Evolutionary conservation across 2,329 filamentous ascomycete genomes (phyloP).

Genomic region (Ophiosphaerella herpotricha): DNA sequence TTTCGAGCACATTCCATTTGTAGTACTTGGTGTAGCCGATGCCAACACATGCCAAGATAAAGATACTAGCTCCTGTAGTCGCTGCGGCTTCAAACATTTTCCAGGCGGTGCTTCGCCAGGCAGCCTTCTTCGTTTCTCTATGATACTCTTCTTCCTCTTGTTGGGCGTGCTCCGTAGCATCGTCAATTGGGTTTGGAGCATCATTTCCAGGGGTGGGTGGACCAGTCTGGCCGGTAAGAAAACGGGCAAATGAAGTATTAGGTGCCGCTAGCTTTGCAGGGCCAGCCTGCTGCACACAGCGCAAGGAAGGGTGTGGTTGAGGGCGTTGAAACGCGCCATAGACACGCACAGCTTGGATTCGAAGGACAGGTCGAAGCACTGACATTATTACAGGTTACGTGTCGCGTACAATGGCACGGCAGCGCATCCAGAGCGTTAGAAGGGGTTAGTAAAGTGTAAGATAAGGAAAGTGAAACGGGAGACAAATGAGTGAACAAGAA

Average conservation of each 20-base stretch:
- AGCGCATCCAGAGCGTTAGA: constrained; percentile 11
- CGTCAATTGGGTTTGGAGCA: constrained; percentile 45
- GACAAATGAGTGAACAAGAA: constrained; percentile 11
- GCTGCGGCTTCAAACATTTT: constrained; percentile 59
- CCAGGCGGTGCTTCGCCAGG: constrained; percentile 50
- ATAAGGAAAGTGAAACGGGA: constrained; percentile 18
- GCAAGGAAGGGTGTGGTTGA: constrained; percentile 14
- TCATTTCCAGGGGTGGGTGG: constrained; percentile 45
- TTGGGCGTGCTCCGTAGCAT: constrained; percentile 34
- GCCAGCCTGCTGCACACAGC: constrained; percentile 31
- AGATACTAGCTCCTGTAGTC: constrained; percentile 57
- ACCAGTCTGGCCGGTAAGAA: constrained; percentile 41
- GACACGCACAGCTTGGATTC: constrained; percentile 19
- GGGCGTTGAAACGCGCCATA: constrained; percentile 24
- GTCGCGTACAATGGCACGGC: constrained; percentile 29
- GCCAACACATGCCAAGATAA: constrained; percentile 53
- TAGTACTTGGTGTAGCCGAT: constrained; percentile 64
- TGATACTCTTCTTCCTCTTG: constrained; percentile 17
- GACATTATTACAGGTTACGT: constrained; percentile 32
- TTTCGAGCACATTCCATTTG: constrained; percentile 86
- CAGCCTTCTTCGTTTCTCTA: constrained; percentile 21
- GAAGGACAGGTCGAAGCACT: constrained; percentile 31
- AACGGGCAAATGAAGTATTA: constrained; percentile 20
- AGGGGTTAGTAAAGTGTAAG: background rate
- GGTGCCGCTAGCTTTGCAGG: constrained; percentile 14